These are phyloP conservation scores for Triticum timopheevii DNA, from an alignment of 176 grass and related monocot genomes.

Conservation along the genomic window DNA sequence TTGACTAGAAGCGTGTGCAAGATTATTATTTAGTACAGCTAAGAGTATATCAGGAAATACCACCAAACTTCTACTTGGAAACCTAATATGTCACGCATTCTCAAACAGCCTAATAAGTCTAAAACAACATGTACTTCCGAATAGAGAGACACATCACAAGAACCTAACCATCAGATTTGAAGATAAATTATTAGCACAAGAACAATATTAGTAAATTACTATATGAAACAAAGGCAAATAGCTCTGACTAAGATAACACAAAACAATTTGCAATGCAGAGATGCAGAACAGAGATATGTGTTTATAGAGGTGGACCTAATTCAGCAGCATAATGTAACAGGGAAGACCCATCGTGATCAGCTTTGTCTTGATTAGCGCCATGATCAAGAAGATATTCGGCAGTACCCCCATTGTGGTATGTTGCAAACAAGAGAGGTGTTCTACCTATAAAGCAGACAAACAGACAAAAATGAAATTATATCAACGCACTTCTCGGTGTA, in stretches of 20 bases:
- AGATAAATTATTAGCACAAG: not conserved
- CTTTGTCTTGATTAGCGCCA: not conserved
- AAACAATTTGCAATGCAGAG: not conserved
- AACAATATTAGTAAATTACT: not conserved
- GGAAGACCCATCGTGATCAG: not conserved
- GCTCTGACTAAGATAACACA: not conserved
- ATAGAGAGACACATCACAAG: not conserved
- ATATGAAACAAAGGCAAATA: not conserved
- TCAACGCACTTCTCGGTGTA: not conserved
- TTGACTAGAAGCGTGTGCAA: not conserved
- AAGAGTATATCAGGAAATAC: not conserved
- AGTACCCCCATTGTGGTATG: not conserved
- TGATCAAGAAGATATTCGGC: not conserved
- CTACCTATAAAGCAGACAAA: not conserved
- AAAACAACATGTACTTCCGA: not conserved
- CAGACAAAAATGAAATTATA: not conserved
- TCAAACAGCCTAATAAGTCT: not conserved
- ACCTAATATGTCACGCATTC: not conserved
- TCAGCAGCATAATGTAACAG: not conserved
- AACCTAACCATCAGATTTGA: not conserved
- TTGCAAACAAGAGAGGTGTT: slow-evolving; percentile 4
- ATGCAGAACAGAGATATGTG: not conserved
- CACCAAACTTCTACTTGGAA: not conserved
- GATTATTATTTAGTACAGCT: not conserved
- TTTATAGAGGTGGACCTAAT: not conserved